Percentiles rank a stretch among this genome's conserved stretches.
Conservation (phyloP, 2,329 filamentous ascomycete species). For the Ascocoryne sarcoides region DNA sequence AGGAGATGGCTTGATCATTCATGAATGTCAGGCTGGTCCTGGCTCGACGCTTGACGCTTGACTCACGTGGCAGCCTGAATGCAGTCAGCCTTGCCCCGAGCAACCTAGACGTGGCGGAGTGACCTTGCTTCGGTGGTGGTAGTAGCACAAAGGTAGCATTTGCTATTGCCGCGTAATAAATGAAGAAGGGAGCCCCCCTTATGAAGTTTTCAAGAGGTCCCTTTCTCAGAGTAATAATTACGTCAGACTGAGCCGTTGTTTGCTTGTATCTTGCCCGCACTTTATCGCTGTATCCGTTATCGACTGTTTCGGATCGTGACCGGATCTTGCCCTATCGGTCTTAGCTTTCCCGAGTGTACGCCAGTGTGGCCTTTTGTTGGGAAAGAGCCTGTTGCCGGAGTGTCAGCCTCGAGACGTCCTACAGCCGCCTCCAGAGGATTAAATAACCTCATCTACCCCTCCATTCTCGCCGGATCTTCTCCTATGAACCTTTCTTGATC, state of each 20-base stretch:
- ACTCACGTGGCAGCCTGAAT: slow-evolving; percentile 12
- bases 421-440: neutral
- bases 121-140: neutral
- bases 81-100: neutral
- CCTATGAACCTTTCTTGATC: slow-evolving; percentile 1
- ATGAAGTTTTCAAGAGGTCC: too few species aligned
- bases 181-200: too few species aligned
- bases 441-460: neutral
- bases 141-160: too few species aligned
- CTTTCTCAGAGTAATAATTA: too few species aligned
- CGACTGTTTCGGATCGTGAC: too few species aligned
- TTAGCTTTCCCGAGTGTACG: neutral
- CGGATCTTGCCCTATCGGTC: neutral
- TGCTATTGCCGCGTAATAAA: too few species aligned
- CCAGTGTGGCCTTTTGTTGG: neutral
- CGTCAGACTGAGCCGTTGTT: too few species aligned
- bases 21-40: neutral
- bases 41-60: slow-evolving; percentile 1
- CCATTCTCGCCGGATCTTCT: neutral
- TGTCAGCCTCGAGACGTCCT: neutral
- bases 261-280: too few species aligned
- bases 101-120: neutral
- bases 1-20: too few species aligned
- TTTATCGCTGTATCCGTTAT: too few species aligned
- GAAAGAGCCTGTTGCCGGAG: neutral